Conservation (phyloP, 2,329 filamentous ascomycete species). For the Tolypocladium inflatum region DNA sequence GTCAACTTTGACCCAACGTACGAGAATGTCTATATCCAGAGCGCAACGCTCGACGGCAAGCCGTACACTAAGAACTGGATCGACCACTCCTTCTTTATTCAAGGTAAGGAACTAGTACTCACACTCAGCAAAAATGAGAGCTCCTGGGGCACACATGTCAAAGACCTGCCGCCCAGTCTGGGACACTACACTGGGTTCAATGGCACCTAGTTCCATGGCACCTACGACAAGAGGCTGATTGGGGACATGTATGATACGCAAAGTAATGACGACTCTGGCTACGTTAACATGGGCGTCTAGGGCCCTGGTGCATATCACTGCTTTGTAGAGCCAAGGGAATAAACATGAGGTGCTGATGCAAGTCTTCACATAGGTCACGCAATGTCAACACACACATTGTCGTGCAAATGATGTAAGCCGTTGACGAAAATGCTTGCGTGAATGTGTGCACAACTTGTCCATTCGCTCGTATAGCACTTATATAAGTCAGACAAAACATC, state of each 20-base stretch:
- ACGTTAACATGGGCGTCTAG: neutral
- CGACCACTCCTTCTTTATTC: slow-evolving; percentile 55
- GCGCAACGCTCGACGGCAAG: slow-evolving; percentile 50
- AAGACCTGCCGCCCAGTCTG: slow-evolving; percentile 54
- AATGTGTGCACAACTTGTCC: too few relatives aligned
- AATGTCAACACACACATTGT: too few relatives aligned
- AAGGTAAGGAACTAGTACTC: slow-evolving; percentile 55
- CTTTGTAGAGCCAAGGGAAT: neutral
- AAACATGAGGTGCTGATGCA: too few relatives aligned
- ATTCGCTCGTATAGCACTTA: too few relatives aligned
- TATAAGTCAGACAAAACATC: neutral
- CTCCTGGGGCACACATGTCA: slow-evolving; percentile 48
- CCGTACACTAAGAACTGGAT: slow-evolving; percentile 58
- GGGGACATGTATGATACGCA: neutral
- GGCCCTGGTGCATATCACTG: neutral
- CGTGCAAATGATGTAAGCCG: too few relatives aligned
- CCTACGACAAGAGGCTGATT: neutral
- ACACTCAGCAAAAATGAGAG: slow-evolving; percentile 52
- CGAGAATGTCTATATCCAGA: slow-evolving; percentile 54
- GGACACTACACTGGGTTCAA: slow-evolving; percentile 26
- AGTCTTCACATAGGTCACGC: too few relatives aligned
- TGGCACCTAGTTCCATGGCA: slow-evolving; percentile 12
- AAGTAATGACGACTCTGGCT: neutral
- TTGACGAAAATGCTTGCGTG: too few relatives aligned
- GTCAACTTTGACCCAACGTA: slow-evolving; percentile 53